phyloP scores from a whole-genome alignment of 2,329 filamentous ascomycete genomes.

The Macrophomina phaseolina region DNA sequence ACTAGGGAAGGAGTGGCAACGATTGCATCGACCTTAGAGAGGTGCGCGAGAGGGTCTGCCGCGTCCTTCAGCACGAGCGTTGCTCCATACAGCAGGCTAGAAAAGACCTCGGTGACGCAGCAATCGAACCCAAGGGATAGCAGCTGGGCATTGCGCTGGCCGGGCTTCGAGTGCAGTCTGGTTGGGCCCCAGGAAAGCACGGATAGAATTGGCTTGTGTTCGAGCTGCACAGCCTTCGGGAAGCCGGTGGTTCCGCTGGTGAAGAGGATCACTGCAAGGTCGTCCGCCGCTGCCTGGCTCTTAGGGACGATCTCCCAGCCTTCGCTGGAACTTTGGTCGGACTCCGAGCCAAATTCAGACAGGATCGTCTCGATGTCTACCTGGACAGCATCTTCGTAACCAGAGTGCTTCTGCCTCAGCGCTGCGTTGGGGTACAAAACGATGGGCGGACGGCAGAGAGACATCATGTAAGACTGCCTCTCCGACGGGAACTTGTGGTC shows the following conservation, averaged over 20 bases:
- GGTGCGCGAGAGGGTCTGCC: constrained; percentile 23
- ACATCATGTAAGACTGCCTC: constrained; percentile 22
- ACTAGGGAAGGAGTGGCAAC: constrained; percentile 26
- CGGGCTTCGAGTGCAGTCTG: constrained; percentile 23
- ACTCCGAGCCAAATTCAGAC: not conserved
- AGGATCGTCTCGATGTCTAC: constrained; percentile 11
- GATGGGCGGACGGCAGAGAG: not conserved
- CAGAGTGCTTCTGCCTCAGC: not conserved
- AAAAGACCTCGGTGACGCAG: constrained; percentile 28
- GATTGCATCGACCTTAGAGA: constrained; percentile 22
- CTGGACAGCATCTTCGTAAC: not conserved
- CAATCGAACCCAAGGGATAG: constrained; percentile 28
- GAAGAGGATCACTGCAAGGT: constrained; percentile 25
- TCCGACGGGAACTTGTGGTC: constrained; percentile 26
- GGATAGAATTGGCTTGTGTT: constrained; percentile 26
- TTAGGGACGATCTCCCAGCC: not conserved
- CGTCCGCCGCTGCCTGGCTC: not conserved
- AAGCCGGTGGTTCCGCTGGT: constrained; percentile 27
- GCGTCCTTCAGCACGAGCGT: constrained; percentile 28
- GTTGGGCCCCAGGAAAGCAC: constrained; percentile 19
- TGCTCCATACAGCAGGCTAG: constrained; percentile 27
- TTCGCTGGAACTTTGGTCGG: not conserved
- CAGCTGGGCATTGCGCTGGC: constrained; percentile 27
- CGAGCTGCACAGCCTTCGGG: constrained; percentile 24
- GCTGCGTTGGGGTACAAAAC: constrained; percentile 13